A percentile compares a stretch with the other conserved stretches of the same genome.
Evolutionary conservation across 352 stramenopile species (phyloP).

Genomic region (Phytophthora constricta): DNA sequence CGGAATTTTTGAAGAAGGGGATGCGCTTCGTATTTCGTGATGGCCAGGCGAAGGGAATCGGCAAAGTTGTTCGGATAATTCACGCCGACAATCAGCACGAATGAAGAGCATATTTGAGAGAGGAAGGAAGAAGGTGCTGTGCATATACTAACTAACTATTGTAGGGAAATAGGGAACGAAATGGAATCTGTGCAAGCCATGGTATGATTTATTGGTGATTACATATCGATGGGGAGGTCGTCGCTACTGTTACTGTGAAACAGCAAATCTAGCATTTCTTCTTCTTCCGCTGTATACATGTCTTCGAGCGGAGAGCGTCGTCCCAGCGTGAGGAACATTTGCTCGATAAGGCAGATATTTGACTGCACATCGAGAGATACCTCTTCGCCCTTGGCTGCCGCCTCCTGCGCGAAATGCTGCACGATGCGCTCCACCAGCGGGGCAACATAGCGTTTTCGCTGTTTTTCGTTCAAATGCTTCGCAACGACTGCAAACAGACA

Average conservation of each 20-base stretch:
- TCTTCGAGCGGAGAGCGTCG: conserved; percentile 68
- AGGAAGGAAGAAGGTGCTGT: not conserved
- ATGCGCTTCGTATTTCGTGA: conserved; percentile 98
- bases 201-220: conserved; percentile 6
- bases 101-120: not conserved
- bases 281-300: conserved; percentile 83
- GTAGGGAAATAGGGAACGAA: not conserved
- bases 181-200: too few species aligned
- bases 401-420: conserved; percentile 43
- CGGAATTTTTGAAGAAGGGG: conserved; percentile 96
- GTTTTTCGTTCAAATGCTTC: conserved; percentile 46
- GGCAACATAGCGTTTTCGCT: conserved; percentile 45
- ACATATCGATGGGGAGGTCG: conserved; percentile 31
- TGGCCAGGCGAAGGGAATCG: conserved; percentile 97
- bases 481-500: conserved; percentile 35
- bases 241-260: conserved; percentile 38
- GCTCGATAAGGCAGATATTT: conserved; percentile 70
- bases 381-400: conserved; percentile 35
- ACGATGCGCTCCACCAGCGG: conserved; percentile 47
- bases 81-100: conserved; percentile 21
- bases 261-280: conserved; percentile 73
- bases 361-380: conserved; percentile 71
- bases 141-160: not conserved
- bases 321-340: conserved; percentile 61
- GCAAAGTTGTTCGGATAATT: conserved; percentile 89